Evolutionary conservation across 345 rosid genomes (phyloP).

Genomic region (Acer yangbiense): DNA sequence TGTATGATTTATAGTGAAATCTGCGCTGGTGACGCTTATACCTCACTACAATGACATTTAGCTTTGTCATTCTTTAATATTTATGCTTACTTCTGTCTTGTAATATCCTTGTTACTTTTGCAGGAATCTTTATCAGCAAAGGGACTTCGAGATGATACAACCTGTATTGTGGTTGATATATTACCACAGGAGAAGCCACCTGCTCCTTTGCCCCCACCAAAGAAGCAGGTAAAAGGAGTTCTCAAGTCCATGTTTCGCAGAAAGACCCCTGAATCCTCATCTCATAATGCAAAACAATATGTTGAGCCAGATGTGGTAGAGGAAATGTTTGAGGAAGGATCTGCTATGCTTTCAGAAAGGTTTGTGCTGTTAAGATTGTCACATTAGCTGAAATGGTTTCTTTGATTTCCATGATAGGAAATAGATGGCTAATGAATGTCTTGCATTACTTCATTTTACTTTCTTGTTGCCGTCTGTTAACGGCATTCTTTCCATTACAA

Average conservation of each 20-base stretch:
- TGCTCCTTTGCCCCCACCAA: constrained; percentile 66
- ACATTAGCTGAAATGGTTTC: constrained; percentile 11
- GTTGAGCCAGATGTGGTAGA: constrained; percentile 82
- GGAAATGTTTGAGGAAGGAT: constrained; percentile 93
- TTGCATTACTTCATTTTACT: neutral
- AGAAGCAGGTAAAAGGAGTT: constrained; percentile 80
- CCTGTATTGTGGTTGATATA: constrained; percentile 95
- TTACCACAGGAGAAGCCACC: constrained; percentile 77
- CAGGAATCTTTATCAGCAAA: constrained; percentile 86
- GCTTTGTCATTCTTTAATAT: neutral
- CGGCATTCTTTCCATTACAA: neutral
- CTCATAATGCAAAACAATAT: constrained; percentile 66
- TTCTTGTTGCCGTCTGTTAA: neutral
- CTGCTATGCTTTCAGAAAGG: constrained; percentile 99
- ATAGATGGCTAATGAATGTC: neutral
- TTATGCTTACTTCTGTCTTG: constrained; percentile 14
- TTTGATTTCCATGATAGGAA: neutral
- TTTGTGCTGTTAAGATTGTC: constrained; percentile 40
- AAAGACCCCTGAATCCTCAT: constrained; percentile 70
- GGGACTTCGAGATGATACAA: constrained; percentile 98
- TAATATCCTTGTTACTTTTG: constrained; percentile 22
- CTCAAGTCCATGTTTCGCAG: constrained; percentile 86
- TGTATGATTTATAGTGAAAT: neutral
- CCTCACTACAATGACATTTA: neutral
- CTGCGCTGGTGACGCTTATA: neutral